phyloP scores from a whole-genome alignment of 768 basidiomycete species.

The Pholiota molesta region DNA sequence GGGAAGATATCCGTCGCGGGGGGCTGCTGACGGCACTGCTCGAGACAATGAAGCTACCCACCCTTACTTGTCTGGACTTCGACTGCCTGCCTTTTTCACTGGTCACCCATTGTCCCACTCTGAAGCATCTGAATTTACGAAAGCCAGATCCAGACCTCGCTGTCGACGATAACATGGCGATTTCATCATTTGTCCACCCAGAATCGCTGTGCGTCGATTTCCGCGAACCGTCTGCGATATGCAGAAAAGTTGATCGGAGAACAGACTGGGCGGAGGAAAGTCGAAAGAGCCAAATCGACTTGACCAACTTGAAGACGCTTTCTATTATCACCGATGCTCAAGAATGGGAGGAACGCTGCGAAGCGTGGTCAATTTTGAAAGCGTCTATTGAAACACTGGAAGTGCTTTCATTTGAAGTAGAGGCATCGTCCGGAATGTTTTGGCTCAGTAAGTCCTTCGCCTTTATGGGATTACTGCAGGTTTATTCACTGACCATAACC shows the following conservation, averaged over 20 bases:
- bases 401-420: conserved; percentile 5
- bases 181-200: neutral
- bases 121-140: neutral
- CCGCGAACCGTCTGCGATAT: neutral
- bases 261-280: neutral
- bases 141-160: conserved; percentile 2
- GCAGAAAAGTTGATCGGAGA: neutral
- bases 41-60: neutral
- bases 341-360: conserved; percentile 8
- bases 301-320: neutral
- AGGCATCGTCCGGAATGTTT: neutral
- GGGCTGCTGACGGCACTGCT: neutral
- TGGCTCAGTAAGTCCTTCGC: neutral
- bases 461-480: too few relatives aligned
- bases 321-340: neutral
- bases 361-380: conserved; percentile 2
- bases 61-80: conserved; percentile 1
- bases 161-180: neutral
- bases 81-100: conserved; percentile 5
- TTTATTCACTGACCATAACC: neutral
- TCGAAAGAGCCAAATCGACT: neutral
- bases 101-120: neutral
- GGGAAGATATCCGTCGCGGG: conserved; percentile 1
- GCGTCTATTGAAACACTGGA: conserved; percentile 5
- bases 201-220: conserved; percentile 3